A percentile compares a stretch with the other conserved stretches of the same genome.
These are phyloP conservation scores for Haberlea rhodopensis DNA, from an alignment of 257 asterid genomes.

Conservation along the genomic window DNA sequence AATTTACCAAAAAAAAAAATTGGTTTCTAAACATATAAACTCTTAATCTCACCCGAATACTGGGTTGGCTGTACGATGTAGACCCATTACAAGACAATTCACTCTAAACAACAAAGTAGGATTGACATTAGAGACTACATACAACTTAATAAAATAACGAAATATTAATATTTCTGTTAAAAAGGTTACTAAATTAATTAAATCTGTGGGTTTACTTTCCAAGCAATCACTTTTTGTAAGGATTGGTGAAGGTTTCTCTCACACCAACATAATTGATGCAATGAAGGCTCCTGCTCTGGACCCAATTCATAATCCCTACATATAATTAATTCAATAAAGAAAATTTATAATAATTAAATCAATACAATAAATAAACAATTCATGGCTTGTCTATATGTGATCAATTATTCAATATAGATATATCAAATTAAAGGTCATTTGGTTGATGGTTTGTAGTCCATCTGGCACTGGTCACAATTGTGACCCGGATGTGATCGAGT, in stretches of 20 bases:
- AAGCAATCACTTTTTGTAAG: conserved; percentile 30
- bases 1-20: no score
- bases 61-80: conserved; percentile 23
- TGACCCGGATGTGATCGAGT: no score
- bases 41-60: conserved; percentile 30
- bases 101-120: conserved; percentile 22
- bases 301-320: conserved; percentile 52
- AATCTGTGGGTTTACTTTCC: conserved; percentile 32
- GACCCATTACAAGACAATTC: conserved; percentile 14
- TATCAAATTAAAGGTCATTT: no score
- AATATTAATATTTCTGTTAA: no score
- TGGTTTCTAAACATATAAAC: no score
- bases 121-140: not conserved
- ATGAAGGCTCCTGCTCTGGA: conserved; percentile 45
- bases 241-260: conserved; percentile 51
- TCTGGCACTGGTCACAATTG: no score
- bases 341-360: no score
- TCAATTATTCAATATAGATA: no score
- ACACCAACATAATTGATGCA: conserved; percentile 57
- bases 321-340: not conserved
- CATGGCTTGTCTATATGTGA: no score
- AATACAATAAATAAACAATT: no score
- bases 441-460: no score
- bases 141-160: not conserved
- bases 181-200: no score